Percentiles rank a stretch among this genome's conserved stretches.
Conservation (phyloP, 148 eudicot species). For the Rhododendron vialii region DNA sequence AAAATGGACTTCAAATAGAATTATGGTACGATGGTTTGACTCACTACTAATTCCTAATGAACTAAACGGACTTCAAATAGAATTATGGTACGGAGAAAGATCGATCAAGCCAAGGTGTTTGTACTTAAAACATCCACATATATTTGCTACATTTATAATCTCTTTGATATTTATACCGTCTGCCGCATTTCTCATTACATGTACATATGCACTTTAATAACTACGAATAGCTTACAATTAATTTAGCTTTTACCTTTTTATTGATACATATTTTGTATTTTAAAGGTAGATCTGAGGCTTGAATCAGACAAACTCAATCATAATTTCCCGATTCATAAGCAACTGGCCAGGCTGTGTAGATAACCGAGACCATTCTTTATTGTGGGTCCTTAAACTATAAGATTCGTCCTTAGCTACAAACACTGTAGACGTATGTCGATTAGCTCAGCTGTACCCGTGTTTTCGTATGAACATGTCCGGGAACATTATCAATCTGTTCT, state of each 20-base stretch:
- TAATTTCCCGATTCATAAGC: not conserved
- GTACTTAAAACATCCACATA: too few species aligned
- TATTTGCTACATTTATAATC: too few species aligned
- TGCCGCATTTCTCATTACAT: not conserved
- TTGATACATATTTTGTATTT: not conserved
- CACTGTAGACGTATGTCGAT: not conserved
- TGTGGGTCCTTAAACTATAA: not conserved
- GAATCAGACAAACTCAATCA: not conserved
- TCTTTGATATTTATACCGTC: not conserved
- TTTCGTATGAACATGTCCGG: not conserved
- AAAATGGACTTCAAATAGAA: too few species aligned
- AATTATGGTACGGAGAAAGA: too few species aligned
- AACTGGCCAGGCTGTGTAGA: not conserved
- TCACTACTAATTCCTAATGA: too few species aligned
- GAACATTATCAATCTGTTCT: not conserved
- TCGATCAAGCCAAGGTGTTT: too few species aligned
- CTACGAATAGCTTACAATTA: too few species aligned
- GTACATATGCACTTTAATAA: too few species aligned
- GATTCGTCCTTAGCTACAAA: conserved; percentile 8
- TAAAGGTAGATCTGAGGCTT: not conserved
- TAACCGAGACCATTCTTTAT: not conserved
- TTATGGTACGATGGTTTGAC: too few species aligned
- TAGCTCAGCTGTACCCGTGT: not conserved
- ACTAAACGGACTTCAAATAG: too few species aligned
- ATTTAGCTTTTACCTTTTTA: too few species aligned